phyloP scores from a whole-genome alignment of 2,329 filamentous ascomycete species.

The Penicillium freii region DNA sequence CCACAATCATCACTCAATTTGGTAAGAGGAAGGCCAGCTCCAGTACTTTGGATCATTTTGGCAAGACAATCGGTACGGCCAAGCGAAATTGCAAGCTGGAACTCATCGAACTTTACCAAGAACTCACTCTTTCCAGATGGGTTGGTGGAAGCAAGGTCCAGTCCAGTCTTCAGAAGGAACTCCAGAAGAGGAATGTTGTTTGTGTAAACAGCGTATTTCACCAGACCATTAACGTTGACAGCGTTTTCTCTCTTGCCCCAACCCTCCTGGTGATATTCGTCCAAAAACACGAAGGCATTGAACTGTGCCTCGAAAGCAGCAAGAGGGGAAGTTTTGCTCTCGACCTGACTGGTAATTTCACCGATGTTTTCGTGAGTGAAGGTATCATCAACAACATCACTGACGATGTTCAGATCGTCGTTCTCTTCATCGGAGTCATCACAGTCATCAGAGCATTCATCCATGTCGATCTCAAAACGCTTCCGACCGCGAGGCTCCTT shows the following conservation, averaged over 20 bases:
- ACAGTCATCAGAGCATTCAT: slow-evolving; percentile 28
- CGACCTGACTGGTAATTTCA: slow-evolving; percentile 65
- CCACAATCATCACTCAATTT: slow-evolving; percentile 65
- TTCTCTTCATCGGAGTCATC: slow-evolving; percentile 31
- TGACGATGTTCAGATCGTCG: slow-evolving; percentile 30
- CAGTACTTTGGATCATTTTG: slow-evolving; percentile 64
- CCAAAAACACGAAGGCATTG: slow-evolving; percentile 29
- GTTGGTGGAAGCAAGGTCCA: slow-evolving; percentile 17
- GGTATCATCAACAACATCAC: slow-evolving; percentile 61
- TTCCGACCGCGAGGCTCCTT: slow-evolving; percentile 51
- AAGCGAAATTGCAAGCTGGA: slow-evolving; percentile 45
- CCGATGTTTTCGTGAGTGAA: slow-evolving; percentile 77
- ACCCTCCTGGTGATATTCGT: not conserved
- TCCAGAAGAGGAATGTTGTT: slow-evolving; percentile 57
- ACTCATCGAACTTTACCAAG: slow-evolving; percentile 21
- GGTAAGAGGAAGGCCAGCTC: slow-evolving; percentile 68
- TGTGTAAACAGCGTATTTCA: slow-evolving; percentile 50
- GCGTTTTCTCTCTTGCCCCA: not conserved
- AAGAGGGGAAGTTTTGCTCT: slow-evolving; percentile 60
- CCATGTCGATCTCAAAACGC: slow-evolving; percentile 32
- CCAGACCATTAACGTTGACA: slow-evolving; percentile 15
- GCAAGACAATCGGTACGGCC: slow-evolving; percentile 41
- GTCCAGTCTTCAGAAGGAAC: slow-evolving; percentile 56
- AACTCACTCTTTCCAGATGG: slow-evolving; percentile 2
- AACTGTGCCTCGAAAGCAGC: slow-evolving; percentile 49